These are phyloP conservation scores for Xylaria arbuscula DNA, from an alignment of 2,329 filamentous ascomycete genomes.

Conservation along the genomic window DNA sequence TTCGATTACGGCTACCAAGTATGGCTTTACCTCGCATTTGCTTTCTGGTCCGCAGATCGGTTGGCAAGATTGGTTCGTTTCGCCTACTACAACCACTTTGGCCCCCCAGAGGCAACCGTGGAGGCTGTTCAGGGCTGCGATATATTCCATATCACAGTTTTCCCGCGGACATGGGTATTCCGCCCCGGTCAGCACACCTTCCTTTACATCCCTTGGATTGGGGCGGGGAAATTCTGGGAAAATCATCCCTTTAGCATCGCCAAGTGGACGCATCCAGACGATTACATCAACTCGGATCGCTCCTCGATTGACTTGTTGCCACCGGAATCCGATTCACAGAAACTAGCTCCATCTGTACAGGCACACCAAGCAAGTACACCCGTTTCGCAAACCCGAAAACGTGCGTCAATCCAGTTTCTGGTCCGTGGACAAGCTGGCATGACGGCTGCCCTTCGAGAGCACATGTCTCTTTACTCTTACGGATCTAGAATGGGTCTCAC, in stretches of 20 bases:
- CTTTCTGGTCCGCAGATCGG: constrained; percentile 43
- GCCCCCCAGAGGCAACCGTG: constrained; percentile 24
- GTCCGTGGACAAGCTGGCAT: constrained; percentile 36
- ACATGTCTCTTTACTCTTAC: constrained; percentile 21
- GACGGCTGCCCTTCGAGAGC: constrained; percentile 30
- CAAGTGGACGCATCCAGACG: constrained; percentile 25
- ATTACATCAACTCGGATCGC: background rate
- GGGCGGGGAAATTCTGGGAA: constrained; percentile 41
- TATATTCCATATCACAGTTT: constrained; percentile 36
- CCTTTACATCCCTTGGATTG: constrained; percentile 39
- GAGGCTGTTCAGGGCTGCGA: constrained; percentile 35
- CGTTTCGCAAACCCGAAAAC: background rate
- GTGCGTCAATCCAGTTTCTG: constrained; percentile 25
- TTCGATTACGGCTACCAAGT: constrained; percentile 45
- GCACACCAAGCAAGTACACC: background rate
- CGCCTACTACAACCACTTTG: constrained; percentile 39
- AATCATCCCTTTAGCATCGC: constrained; percentile 45
- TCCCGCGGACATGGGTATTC: constrained; percentile 25
- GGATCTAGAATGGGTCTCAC: constrained; percentile 21
- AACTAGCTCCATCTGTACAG: background rate
- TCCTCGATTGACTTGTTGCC: background rate
- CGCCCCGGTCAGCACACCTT: constrained; percentile 39
- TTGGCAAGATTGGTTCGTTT: constrained; percentile 38
- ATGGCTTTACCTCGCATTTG: constrained; percentile 44
- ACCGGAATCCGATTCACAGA: background rate